Evolutionary conservation across 495 filamentous ascomycete species (phyloP).

Genomic region (Pseudotulostoma volvatum): DNA sequence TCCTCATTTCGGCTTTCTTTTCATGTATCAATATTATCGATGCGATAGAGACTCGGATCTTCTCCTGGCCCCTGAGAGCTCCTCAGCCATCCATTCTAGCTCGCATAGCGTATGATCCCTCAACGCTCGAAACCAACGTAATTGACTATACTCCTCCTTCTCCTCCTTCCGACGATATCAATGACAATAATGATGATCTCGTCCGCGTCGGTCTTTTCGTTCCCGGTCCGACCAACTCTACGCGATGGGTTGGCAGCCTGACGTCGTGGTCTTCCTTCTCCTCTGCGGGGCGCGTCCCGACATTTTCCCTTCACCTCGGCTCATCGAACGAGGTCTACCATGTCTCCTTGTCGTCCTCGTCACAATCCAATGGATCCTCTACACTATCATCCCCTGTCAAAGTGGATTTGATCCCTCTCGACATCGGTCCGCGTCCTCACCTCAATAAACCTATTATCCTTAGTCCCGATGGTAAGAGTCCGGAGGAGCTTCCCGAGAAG

Average conservation of each 20-base stretch:
- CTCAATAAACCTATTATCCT: conserved; percentile 28
- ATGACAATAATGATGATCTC: conserved; percentile 8
- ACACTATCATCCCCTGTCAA: conserved; percentile 3
- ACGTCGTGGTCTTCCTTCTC: conserved; percentile 17
- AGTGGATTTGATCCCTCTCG: conserved; percentile 16
- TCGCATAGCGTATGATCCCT: conserved; percentile 23
- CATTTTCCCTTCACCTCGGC: conserved; percentile 15
- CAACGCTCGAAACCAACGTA: conserved; percentile 16
- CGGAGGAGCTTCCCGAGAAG: conserved; percentile 25
- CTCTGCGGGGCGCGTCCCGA: conserved; percentile 7
- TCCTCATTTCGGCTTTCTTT: too few species aligned
- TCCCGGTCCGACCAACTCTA: conserved; percentile 12
- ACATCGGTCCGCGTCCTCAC: conserved; percentile 20
- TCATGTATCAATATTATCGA: too few species aligned
- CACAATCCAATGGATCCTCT: conserved; percentile 5
- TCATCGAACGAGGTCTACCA: conserved; percentile 20
- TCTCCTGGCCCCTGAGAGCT: conserved; percentile 24
- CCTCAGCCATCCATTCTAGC: conserved; percentile 24
- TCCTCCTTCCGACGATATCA: neutral
- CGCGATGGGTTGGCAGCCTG: conserved; percentile 27
- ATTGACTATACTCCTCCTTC: conserved; percentile 21
- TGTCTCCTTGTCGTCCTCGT: conserved; percentile 13
- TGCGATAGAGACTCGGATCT: too few species aligned
- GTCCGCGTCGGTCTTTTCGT: conserved; percentile 24
- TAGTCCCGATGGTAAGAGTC: conserved; percentile 20